Evolutionary conservation across 441 rosid genomes (phyloP), one percentile per base, ranked within the genome.

Genomic region (Adansonia gregorii): DNA sequence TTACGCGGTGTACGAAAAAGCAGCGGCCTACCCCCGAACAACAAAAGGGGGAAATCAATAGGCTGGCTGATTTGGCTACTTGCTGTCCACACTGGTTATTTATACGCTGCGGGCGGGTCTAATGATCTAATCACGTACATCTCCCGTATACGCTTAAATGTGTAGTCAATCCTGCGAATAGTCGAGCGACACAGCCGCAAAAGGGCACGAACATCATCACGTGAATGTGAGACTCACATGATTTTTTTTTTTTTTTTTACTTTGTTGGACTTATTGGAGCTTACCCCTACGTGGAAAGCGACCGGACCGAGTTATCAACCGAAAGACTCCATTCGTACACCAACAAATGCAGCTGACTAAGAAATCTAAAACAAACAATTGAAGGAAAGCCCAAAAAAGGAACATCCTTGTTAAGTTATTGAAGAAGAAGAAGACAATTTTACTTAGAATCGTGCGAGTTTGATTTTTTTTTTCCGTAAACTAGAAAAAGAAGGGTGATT

Each of bases 381-480:
- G 24, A 3, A 27, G 5, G 4, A 2, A 48, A 41, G 6, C 6
- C 19, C 22, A 11, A 27, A 8, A 27, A 3, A 1, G 14, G 3
- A 35, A 3, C 15, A 46, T 10, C 68, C 35, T 67, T 12, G 54
- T 19, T 43, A 43, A 67, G 71, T 67, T 19, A 43, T 0, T 3
- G 58, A 52, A 15, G 58, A 52, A 52, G 63, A 58, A 61, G 70
- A 35, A 3, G 49, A 66, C 51, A 66, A 41, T 17, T 41, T 66
- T 41, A 41, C 51, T 66, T 19, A 17, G 51, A 41, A 22, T 65
- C 3, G 46, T 1, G 69, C 5, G 72, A 67, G 55, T 48, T 22
- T 22, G 35, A 59, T 12, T 12, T 17, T 66, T 66, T 39, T 6
- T 12, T 69, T 7, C 4, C 2, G 73, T 14, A 49, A 70, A 24